Evolutionary conservation across 257 asterid genomes (phyloP).

Genomic region (Fraxinus anomala): DNA sequence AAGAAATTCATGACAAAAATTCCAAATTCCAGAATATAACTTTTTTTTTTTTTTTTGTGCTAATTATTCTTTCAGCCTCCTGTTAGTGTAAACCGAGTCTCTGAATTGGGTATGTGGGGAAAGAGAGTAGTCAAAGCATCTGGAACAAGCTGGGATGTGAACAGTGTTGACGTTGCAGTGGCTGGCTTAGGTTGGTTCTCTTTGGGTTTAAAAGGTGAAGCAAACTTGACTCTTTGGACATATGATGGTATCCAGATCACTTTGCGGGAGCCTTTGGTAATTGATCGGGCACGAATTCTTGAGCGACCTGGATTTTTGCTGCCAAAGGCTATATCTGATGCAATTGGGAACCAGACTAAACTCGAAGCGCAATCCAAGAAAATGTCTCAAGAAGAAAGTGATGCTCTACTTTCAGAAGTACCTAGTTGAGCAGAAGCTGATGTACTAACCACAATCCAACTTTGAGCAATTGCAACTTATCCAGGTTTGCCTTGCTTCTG

Average conservation of each 20-base stretch:
- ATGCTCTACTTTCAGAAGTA: constrained; percentile 29
- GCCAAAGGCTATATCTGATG: constrained; percentile 89
- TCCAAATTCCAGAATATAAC: neutral
- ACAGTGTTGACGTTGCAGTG: constrained; percentile 67
- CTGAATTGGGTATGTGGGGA: constrained; percentile 19
- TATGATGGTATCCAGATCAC: constrained; percentile 65
- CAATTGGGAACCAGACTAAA: constrained; percentile 60
- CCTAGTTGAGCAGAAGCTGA: constrained; percentile 15
- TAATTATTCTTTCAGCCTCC: constrained; percentile 47
- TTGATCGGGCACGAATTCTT: constrained; percentile 73
- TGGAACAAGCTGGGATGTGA: constrained; percentile 60
- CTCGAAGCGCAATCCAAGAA: constrained; percentile 64
- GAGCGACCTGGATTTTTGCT: constrained; percentile 95
- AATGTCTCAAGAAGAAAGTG: constrained; percentile 33
- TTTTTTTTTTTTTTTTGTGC: neutral
- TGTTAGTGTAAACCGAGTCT: neutral
- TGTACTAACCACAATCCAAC: neutral
- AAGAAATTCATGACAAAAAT: neutral
- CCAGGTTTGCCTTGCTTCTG: neutral
- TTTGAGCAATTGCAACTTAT: neutral
- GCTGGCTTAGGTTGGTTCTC: constrained; percentile 95
- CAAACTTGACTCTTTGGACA: constrained; percentile 68
- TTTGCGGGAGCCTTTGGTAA: constrained; percentile 78
- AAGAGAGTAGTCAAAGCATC: neutral
- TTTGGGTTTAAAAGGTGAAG: constrained; percentile 85